Evolutionary conservation across 2,329 filamentous ascomycete species (phyloP).

Genomic region (Elsinoe australis): DNA sequence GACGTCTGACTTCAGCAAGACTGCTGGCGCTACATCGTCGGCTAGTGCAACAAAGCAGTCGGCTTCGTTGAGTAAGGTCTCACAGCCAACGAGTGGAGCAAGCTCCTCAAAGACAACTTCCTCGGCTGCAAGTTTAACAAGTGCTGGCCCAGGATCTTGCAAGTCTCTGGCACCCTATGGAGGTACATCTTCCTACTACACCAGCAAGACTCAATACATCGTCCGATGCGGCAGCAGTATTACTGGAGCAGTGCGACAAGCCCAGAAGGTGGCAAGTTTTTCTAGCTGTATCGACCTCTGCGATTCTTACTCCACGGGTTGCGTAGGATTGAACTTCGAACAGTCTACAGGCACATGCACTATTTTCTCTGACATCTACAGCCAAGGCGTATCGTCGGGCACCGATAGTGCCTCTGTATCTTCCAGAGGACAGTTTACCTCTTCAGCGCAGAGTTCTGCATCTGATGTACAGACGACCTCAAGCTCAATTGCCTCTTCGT

Average conservation of each 20-base stretch:
- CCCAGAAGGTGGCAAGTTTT: not conserved
- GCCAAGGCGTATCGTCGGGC: not conserved
- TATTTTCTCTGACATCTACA: not conserved
- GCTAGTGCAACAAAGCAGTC: too few relatives aligned
- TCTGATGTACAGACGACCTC: not conserved
- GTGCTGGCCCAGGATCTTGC: not conserved
- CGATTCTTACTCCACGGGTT: not conserved
- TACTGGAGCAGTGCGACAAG: not conserved
- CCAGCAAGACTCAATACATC: not conserved
- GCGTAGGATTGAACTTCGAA: conserved; percentile 6
- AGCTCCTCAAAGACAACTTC: not conserved
- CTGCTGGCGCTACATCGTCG: too few relatives aligned
- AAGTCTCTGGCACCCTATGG: not conserved
- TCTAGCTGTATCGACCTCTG: not conserved
- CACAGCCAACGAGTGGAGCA: too few relatives aligned
- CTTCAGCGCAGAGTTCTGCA: not conserved
- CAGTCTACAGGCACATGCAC: not conserved
- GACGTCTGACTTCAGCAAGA: too few relatives aligned
- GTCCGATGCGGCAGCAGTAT: not conserved
- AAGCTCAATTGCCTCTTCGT: not conserved
- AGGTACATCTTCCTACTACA: not conserved
- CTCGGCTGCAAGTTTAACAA: not conserved
- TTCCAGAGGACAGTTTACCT: not conserved
- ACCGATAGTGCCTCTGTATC: not conserved
- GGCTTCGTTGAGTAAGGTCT: too few relatives aligned